Evolutionary conservation across 1,284 basidiomycete genomes (phyloP), one percentile per base, ranked within the genome.

Genomic region (Ustilago tritici): DNA sequence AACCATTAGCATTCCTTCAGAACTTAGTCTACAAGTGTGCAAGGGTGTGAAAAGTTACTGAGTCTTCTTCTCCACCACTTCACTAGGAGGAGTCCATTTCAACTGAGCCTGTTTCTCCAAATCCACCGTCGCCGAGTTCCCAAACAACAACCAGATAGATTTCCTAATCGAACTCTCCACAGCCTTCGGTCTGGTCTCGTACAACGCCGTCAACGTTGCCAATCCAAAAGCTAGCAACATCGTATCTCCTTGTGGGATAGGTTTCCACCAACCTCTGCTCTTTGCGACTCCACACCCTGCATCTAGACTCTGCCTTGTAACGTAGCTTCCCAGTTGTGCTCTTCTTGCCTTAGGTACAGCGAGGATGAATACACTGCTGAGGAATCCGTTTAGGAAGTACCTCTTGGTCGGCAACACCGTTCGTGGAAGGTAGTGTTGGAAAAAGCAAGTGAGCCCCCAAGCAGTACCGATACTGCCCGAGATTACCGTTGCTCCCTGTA

Each of bases 401-500:
- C 82, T 43, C 6, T 46, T 23, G 0, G 62, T 55, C 4, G 82
- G 82, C 1, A 84, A 50, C 3, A 80, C 52, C 17, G 68, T 83
- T 4, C 71, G 53, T 1, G 82, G 82, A 11, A 84, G 75, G 23
- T 78, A 83, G 17, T 82, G 76, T 52, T 84, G 82, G 65, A 79
- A 82, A 36, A 82, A 70, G 61, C 82, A 84, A 5, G 68, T 78
- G 1, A 82, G 40, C 9, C 71, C 82, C 82, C 82, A 84, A 0
- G 80, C 80, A 4, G 81, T 78, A 3, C 81, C 78, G 43, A 84
- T 82, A 19, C 56, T 62, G 4, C 82, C 82, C 7, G 66, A 76
- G 38, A 84, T 82, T 28, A 84, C 72, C 11, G 82, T 83, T 0
- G 82, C 82, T n/a, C 81, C 82, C 57, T 84, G 82, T 2, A 79